Conservation (phyloP, 2,329 filamentous ascomycete species). For the Blastomyces parvus region DNA sequence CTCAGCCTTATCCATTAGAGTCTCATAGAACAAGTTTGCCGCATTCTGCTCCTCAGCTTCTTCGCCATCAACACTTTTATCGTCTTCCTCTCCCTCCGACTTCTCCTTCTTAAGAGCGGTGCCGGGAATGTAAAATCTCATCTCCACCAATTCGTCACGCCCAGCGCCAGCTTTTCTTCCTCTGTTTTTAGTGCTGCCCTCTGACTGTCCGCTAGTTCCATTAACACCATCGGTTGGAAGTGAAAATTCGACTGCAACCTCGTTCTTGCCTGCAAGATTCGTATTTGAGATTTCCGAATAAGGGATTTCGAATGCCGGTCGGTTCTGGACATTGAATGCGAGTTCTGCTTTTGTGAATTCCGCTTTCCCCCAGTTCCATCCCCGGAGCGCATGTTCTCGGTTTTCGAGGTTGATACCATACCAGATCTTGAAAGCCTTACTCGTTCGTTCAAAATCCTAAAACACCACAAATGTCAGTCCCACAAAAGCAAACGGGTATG, state of each 20-base stretch:
- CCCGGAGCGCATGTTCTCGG: constrained; percentile 86
- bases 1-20: constrained; percentile 94
- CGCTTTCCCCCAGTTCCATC: constrained; percentile 99
- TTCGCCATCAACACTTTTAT: constrained; percentile 47
- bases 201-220: constrained; percentile 62
- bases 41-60: constrained; percentile 74
- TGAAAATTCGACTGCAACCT: constrained; percentile 91
- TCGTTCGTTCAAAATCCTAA: constrained; percentile 78
- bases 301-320: constrained; percentile 90
- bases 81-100: constrained; percentile 60
- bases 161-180: constrained; percentile 86
- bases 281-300: constrained; percentile 98
- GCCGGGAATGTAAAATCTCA: constrained; percentile 97
- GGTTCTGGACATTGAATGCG: constrained; percentile 92
- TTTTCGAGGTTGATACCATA: constrained; percentile 88
- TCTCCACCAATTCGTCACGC: constrained; percentile 89
- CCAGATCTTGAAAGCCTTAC: constrained; percentile 95
- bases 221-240: constrained; percentile 63
- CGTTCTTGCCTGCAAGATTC: constrained; percentile 93
- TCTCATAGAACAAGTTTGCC: constrained; percentile 95
- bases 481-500: neutral
- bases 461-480: constrained; percentile 14
- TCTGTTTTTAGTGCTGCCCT: constrained; percentile 59
- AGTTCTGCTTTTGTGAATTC: constrained; percentile 94
- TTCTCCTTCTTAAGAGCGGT: constrained; percentile 65